phyloP scores from a whole-genome alignment of 805 yeast species.

The Wickerhamiella domercqiae region DNA sequence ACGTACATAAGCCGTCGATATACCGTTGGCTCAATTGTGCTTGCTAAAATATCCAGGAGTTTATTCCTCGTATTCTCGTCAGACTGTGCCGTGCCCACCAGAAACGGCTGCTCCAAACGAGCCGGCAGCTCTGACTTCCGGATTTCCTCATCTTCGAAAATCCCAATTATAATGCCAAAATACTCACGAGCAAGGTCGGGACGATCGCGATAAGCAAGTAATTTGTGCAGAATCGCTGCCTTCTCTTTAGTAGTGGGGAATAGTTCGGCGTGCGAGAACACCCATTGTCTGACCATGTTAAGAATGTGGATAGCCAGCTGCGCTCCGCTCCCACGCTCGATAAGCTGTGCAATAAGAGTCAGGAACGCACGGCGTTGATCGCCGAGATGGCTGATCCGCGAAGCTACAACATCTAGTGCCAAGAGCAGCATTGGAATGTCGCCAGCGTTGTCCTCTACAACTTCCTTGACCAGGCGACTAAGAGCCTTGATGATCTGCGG shows the following conservation, averaged over 20 bases:
- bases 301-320: conserved; percentile 60
- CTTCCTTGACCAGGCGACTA: conserved; percentile 21
- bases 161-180: conserved; percentile 72
- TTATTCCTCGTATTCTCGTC: conserved; percentile 60
- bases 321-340: conserved; percentile 75
- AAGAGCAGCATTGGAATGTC: conserved; percentile 40
- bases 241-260: conserved; percentile 94
- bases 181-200: conserved; percentile 52
- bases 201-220: conserved; percentile 79
- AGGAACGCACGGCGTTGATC: conserved; percentile 86
- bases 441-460: conserved; percentile 14
- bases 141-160: conserved; percentile 66
- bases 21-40: conserved; percentile 62
- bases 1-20: conserved; percentile 71
- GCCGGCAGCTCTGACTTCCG: conserved; percentile 80
- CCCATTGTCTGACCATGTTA: conserved; percentile 74
- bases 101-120: conserved; percentile 89
- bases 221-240: conserved; percentile 81
- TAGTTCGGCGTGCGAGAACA: conserved; percentile 58
- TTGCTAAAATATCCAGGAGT: conserved; percentile 64
- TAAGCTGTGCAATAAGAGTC: conserved; percentile 71
- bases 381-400: conserved; percentile 72
- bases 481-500: conserved; percentile 74
- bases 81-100: conserved; percentile 57
- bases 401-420: conserved; percentile 59